Percentiles rank a stretch among this genome's conserved stretches.
phyloP scores from a whole-genome alignment of 2,329 filamentous ascomycete species.

The Pyricularia sp. region DNA sequence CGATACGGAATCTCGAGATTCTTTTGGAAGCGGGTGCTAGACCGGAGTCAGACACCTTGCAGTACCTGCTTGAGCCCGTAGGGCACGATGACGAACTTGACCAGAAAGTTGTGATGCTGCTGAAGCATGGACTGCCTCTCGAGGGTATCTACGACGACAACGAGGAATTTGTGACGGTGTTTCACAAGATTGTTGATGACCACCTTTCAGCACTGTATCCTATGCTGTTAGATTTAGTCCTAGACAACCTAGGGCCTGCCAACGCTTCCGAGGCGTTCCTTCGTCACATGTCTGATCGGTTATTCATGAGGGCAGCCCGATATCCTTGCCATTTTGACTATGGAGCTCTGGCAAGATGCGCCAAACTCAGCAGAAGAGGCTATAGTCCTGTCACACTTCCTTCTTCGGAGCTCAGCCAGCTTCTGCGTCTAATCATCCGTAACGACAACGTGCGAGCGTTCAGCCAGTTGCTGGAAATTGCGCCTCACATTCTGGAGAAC shows the following conservation, averaged over 20 bases:
- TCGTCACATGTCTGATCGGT: not conserved
- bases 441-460: not conserved
- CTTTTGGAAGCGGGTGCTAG: constrained; percentile 1
- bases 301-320: not conserved
- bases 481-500: not conserved
- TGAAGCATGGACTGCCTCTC: not conserved
- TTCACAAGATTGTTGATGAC: not conserved
- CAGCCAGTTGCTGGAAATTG: not conserved
- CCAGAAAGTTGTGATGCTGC: not conserved
- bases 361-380: not conserved
- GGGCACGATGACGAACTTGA: not conserved
- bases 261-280: not conserved
- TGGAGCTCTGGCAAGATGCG: not conserved
- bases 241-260: not conserved
- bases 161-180: not conserved
- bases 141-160: not conserved
- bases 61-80: not conserved
- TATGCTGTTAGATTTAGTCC: not conserved
- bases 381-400: not conserved
- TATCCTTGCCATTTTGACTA: not conserved
- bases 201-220: not conserved
- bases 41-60: not conserved
- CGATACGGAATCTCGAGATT: not conserved
- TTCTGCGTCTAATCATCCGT: not conserved
- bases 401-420: not conserved